Evolutionary conservation across 306 rosid genomes (phyloP).

Genomic region (Trifolium fragiferum): DNA sequence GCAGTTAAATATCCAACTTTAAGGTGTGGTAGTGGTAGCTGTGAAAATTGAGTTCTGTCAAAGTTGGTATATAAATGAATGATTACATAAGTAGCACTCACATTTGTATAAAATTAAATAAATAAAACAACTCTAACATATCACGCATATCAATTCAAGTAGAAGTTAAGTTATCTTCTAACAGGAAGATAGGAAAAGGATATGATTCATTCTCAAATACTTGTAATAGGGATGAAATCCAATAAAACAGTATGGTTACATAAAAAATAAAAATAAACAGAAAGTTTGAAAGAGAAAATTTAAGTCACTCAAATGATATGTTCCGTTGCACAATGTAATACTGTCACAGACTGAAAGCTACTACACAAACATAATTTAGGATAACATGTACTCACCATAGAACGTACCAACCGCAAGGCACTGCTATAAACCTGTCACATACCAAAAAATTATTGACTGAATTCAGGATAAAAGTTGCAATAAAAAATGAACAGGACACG

Average conservation of each 20-base stretch:
- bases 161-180: conserved; percentile 30
- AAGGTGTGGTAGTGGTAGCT: conserved; percentile 94
- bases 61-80: conserved; percentile 31
- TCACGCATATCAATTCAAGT: conserved; percentile 35
- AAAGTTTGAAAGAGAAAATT: conserved; percentile 27
- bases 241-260: conserved; percentile 21
- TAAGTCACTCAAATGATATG: conserved; percentile 24
- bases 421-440: conserved; percentile 88
- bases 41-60: conserved; percentile 50
- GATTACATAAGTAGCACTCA: conserved; percentile 36
- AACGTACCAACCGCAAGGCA: conserved; percentile 97
- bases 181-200: not conserved
- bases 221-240: conserved; percentile 23
- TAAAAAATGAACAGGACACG: not conserved
- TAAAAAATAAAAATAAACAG: conserved; percentile 27
- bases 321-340: conserved; percentile 24
- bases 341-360: conserved; percentile 33
- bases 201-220: too few relatives aligned
- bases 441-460: conserved; percentile 15
- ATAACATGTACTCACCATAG: conserved; percentile 77
- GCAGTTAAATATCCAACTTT: conserved; percentile 92
- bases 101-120: conserved; percentile 12
- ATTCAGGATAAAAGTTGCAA: conserved; percentile 17
- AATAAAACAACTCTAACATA: conserved; percentile 23
- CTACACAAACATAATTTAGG: conserved; percentile 26